Conservation (phyloP, 1,284 basidiomycete genomes). For the Puccinia novopanici region DNA sequence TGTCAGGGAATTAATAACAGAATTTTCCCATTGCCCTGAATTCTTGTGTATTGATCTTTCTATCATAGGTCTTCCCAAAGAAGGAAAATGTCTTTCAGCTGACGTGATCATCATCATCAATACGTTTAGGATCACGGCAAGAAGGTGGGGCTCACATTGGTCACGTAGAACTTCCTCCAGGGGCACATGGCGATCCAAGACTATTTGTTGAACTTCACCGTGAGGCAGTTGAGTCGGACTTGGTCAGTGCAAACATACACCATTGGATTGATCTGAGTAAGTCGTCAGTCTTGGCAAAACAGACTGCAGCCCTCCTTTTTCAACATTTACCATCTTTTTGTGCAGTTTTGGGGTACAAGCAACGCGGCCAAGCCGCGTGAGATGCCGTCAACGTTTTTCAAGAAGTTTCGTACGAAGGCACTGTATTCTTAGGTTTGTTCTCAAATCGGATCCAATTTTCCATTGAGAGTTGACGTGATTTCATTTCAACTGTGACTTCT, state of each 20-base stretch:
- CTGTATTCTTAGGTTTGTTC: slow-evolving; percentile 55
- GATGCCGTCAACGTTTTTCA: slow-evolving; percentile 84
- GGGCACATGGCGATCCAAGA: slow-evolving; percentile 82
- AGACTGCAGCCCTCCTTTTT: neutral
- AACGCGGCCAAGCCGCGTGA: slow-evolving; percentile 56
- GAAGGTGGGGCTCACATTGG: slow-evolving; percentile 79
- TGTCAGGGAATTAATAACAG: slow-evolving; percentile 89
- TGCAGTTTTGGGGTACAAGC: slow-evolving; percentile 56
- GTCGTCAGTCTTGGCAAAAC: slow-evolving; percentile 64
- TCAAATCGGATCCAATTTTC: slow-evolving; percentile 64
- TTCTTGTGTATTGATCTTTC: slow-evolving; percentile 59
- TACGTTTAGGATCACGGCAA: slow-evolving; percentile 79
- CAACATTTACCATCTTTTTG: slow-evolving; percentile 26
- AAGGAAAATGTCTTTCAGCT: neutral
- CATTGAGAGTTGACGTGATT: neutral
- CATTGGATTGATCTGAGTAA: slow-evolving; percentile 83
- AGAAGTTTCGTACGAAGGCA: slow-evolving; percentile 83
- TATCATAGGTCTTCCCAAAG: too few species aligned
- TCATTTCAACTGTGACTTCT: slow-evolving; percentile 28
- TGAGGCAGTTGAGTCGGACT: slow-evolving; percentile 84
- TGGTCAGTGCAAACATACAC: slow-evolving; percentile 81
- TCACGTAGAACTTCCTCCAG: slow-evolving; percentile 83
- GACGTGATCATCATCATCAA: slow-evolving; percentile 58
- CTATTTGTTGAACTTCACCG: slow-evolving; percentile 82
- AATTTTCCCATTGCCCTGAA: slow-evolving; percentile 71